phyloP scores from a whole-genome alignment of 2,329 filamentous ascomycete species.

The Colletotrichum tamarilloi region DNA sequence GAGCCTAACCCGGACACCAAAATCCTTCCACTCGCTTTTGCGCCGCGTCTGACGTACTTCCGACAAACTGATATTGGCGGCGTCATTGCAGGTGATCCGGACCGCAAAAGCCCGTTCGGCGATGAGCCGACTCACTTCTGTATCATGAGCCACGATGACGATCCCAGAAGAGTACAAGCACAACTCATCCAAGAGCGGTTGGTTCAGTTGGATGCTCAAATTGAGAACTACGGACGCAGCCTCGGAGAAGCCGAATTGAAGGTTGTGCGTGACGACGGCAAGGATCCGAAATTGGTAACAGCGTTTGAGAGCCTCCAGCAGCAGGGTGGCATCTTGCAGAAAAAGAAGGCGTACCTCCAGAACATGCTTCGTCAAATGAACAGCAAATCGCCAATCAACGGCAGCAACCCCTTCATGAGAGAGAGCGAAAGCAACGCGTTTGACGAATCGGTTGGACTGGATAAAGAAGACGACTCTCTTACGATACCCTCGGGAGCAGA shows the following conservation, averaged over 20 bases:
- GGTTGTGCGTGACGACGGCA: constrained; percentile 62
- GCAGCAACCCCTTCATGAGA: constrained; percentile 40
- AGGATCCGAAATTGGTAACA: constrained; percentile 61
- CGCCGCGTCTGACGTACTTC: constrained; percentile 97
- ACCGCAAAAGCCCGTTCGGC: constrained; percentile 89
- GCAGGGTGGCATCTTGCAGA: constrained; percentile 66
- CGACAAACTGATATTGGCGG: constrained; percentile 93
- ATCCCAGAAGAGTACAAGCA: constrained; percentile 88
- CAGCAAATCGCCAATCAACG: constrained; percentile 45
- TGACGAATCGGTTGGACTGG: constrained; percentile 57
- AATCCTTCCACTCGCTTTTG: constrained; percentile 90
- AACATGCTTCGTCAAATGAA: constrained; percentile 66
- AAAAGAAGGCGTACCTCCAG: constrained; percentile 69
- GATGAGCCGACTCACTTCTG: constrained; percentile 94
- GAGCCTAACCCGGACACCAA: constrained; percentile 93
- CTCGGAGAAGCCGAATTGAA: constrained; percentile 82
- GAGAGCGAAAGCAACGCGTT: constrained; percentile 41
- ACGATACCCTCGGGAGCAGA: constrained; percentile 80
- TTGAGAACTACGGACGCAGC: constrained; percentile 77
- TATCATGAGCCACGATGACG: constrained; percentile 91
- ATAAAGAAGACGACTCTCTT: constrained; percentile 64
- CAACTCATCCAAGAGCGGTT: constrained; percentile 86
- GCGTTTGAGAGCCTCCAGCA: constrained; percentile 71
- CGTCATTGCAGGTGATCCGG: constrained; percentile 81
- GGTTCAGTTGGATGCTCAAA: constrained; percentile 80